Base-by-base conservation (phyloP, 805 yeast genomes). In the Teunomyces aglyptinius region DNA sequence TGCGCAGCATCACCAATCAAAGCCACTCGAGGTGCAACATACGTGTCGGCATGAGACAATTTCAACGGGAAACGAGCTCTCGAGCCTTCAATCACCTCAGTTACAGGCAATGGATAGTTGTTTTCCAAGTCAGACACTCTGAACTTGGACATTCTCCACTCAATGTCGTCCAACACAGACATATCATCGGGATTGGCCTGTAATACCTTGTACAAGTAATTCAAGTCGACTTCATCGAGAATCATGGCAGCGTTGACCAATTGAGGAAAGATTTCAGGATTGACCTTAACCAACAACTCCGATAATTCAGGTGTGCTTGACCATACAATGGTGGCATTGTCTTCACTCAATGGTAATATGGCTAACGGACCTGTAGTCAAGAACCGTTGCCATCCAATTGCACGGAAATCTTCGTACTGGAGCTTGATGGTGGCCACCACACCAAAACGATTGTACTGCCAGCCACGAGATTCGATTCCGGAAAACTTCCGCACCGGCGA, bases 1-100 rank as follows among this genome's bases (percentile, higher is more conserved):
- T 94, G 99, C 0, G 98, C 98, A 1, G 99, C 98, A 67, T 94
- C 99, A 20, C 99, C 99, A 7, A 92, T 87, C n/a, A 94, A 70
- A 0, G 97, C 98, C 26, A 92, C 77, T 54, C 98, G 75, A 3
- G 87, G 91, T 2, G 81, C 81, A 15, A 89, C 82, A 61, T 94
- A 94, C 1, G 86, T 79, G 59, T 94, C 98, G 2, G 96, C 96
- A 61, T 94, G 97, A 16, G 90, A 82, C 70, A 92, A 67, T 55
- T 84, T 83, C 53, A 94, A 72, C 18, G 99, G 99, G 72, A 94
- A 94, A 40, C 86, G 76, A 0, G 96, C 98, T 50, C 96, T 76
- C 2, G 95, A 80, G 6, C 76, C 71, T 1, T 77, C 77, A 27
- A 80, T 73, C 4, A 90, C 78, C 4, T 74, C 76, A 6, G 70